Evolutionary conservation across 257 asterid genomes (phyloP).

Genomic region (Nicotiana undulata): DNA sequence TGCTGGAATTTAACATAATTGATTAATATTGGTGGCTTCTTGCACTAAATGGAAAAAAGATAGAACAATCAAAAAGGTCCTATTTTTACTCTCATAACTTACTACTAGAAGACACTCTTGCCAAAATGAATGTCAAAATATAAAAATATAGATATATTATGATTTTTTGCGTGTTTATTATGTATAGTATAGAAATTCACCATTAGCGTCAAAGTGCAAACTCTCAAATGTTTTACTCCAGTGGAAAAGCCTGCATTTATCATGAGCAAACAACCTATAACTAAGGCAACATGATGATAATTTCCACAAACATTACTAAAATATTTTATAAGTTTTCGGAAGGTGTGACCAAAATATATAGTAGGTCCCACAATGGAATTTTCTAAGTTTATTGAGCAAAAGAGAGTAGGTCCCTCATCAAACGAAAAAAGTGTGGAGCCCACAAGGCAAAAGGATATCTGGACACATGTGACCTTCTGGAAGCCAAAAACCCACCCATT

Average conservation of each 20-base stretch:
- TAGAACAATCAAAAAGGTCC: neutral
- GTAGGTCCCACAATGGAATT: neutral
- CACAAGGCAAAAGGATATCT: conserved; percentile 17
- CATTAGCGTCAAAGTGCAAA: neutral
- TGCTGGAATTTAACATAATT: neutral
- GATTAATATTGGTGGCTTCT: neutral
- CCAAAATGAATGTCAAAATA: neutral
- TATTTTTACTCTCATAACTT: neutral
- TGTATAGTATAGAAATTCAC: no score
- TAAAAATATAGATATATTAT: no score
- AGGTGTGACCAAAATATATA: neutral
- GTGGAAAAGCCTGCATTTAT: neutral
- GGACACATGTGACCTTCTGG: conserved; percentile 25
- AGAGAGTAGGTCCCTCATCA: neutral
- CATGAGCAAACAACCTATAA: neutral
- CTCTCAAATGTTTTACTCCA: neutral
- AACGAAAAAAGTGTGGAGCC: conserved; percentile 7
- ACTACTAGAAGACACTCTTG: neutral
- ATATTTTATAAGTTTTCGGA: neutral
- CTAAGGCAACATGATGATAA: neutral
- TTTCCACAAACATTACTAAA: neutral
- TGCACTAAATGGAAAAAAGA: neutral
- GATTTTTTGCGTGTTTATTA: no score
- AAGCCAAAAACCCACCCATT: neutral
- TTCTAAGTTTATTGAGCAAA: neutral